Conservation (phyloP, 2,329 filamentous ascomycete genomes). For the Penicillium crustosum region DNA sequence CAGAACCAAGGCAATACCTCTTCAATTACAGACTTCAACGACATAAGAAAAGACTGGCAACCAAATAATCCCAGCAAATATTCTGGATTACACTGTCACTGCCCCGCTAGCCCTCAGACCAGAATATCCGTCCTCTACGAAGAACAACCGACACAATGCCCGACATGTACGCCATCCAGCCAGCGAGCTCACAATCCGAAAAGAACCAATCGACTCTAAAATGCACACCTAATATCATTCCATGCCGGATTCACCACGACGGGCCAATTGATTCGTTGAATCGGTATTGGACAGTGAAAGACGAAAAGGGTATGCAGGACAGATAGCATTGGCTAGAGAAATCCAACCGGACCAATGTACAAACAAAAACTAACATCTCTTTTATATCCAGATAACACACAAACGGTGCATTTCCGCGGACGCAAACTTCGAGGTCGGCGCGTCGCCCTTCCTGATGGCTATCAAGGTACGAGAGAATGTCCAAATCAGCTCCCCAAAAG, state of each 20-base stretch:
- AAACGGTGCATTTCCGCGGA: conserved; percentile 71
- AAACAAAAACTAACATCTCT: not conserved
- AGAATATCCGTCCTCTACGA: not conserved
- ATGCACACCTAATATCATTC: conserved; percentile 69
- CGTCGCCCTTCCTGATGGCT: conserved; percentile 68
- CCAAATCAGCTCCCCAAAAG: not conserved
- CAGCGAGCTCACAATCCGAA: conserved; percentile 23
- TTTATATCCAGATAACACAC: conserved; percentile 32
- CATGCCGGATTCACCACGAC: conserved; percentile 76
- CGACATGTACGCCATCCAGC: conserved; percentile 40
- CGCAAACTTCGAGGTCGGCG: conserved; percentile 71
- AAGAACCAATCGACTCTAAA: conserved; percentile 31
- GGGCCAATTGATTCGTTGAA: conserved; percentile 65
- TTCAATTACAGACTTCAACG: not conserved
- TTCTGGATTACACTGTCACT: not conserved
- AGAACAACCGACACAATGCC: conserved; percentile 14
- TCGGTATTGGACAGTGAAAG: conserved; percentile 65
- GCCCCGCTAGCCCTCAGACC: not conserved
- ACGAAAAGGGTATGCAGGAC: conserved; percentile 41
- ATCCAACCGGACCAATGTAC: no score
- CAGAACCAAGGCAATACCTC: not conserved
- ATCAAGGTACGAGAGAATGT: conserved; percentile 51
- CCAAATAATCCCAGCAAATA: not conserved
- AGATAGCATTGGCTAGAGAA: not conserved
- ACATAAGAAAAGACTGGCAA: not conserved